Conservation (phyloP, 345 rosid genomes). For the Brassica carinata region DNA sequence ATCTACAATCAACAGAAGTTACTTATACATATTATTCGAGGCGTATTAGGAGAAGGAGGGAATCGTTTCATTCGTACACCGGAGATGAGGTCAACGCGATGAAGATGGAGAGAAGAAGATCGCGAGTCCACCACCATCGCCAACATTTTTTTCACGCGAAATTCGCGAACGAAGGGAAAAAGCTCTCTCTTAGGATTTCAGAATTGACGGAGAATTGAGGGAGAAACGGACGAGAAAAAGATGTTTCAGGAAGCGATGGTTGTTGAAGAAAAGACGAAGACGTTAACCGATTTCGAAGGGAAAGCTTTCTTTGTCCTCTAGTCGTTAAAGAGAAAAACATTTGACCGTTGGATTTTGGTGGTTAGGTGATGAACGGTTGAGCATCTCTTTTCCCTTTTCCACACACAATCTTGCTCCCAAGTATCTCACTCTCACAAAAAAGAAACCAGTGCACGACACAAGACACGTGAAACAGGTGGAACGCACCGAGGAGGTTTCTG, state of each 20-base stretch:
- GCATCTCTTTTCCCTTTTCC: constrained; percentile 52
- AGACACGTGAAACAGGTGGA: constrained; percentile 87
- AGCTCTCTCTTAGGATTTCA: not conserved
- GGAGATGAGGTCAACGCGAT: constrained; percentile 45
- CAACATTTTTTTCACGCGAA: constrained; percentile 39
- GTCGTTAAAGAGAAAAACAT: not conserved
- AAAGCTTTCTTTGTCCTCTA: constrained; percentile 6
- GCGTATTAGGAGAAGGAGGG: constrained; percentile 49
- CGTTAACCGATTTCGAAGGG: constrained; percentile 25
- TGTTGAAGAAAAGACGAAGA: not conserved
- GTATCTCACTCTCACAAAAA: constrained; percentile 70
- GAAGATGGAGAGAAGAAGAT: constrained; percentile 39
- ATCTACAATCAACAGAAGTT: constrained; percentile 25
- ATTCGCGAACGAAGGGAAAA: not conserved
- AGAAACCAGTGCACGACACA: constrained; percentile 94
- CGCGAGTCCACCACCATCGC: constrained; percentile 51
- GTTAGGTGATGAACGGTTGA: not conserved
- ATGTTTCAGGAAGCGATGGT: constrained; percentile 9
- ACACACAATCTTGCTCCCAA: constrained; percentile 44
- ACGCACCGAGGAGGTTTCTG: constrained; percentile 82
- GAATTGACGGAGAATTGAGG: constrained; percentile 16
- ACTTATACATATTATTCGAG: constrained; percentile 54
- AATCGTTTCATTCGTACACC: constrained; percentile 55
- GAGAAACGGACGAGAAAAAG: constrained; percentile 32
- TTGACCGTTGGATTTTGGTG: constrained; percentile 24